A percentile compares a stretch with the other conserved stretches of the same genome.
These are phyloP conservation scores for Ormosia emarginata DNA, from an alignment of 306 rosid species.

Conservation along the genomic window DNA sequence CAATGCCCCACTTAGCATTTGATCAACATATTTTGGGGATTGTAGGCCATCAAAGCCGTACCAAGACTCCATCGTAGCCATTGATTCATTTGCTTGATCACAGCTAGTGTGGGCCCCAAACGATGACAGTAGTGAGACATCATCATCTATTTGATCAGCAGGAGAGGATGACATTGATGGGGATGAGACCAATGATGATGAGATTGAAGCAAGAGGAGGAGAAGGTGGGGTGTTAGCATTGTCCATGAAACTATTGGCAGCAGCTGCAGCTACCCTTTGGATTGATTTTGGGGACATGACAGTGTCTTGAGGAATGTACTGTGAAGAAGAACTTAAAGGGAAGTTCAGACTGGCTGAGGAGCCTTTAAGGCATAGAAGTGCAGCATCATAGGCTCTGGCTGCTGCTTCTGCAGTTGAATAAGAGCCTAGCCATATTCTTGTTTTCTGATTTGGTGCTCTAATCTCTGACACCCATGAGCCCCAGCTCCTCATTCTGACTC, in stretches of 20 bases:
- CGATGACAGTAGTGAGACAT: slow-evolving; percentile 38
- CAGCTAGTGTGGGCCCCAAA: slow-evolving; percentile 26
- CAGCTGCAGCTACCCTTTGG: slow-evolving; percentile 85
- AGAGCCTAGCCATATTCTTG: slow-evolving; percentile 97
- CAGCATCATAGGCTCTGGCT: slow-evolving; percentile 98
- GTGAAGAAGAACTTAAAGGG: slow-evolving; percentile 42
- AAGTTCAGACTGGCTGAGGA: slow-evolving; percentile 80
- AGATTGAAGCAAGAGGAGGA: slow-evolving; percentile 32
- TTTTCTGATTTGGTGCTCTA: slow-evolving; percentile 95
- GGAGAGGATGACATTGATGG: slow-evolving; percentile 53
- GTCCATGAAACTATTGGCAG: slow-evolving; percentile 40
- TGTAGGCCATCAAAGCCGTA: slow-evolving; percentile 50
- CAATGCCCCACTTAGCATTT: slow-evolving; percentile 57
- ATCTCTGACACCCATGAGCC: slow-evolving; percentile 99
- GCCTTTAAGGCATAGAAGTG: slow-evolving; percentile 89
- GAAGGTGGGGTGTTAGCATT: slow-evolving; percentile 25
- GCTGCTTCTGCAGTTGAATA: slow-evolving; percentile 96
- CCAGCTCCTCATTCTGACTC: slow-evolving; percentile 99
- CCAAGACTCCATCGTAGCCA: slow-evolving; percentile 68
- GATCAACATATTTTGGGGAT: slow-evolving; percentile 60
- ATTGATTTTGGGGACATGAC: slow-evolving; percentile 82
- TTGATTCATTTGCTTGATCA: slow-evolving; percentile 29
- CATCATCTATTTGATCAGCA: slow-evolving; percentile 53
- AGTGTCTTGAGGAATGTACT: slow-evolving; percentile 40
- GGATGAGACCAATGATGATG: slow-evolving; percentile 56